Conservation (phyloP, 2,329 filamentous ascomycete species). For the Xylogone sp. region DNA sequence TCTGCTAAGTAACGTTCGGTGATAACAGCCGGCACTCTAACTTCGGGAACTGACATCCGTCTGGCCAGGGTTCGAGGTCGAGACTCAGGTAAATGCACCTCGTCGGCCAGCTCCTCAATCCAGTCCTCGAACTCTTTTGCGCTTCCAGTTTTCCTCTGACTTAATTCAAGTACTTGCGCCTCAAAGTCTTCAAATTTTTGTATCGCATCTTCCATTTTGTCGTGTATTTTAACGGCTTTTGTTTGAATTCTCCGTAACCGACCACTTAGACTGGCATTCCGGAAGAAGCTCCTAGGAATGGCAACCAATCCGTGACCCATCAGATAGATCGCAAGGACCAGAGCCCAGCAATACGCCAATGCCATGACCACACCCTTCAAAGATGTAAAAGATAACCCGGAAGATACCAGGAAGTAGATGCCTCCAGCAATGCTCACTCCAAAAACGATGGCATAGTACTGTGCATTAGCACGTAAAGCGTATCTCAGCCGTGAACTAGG, state of each 20-base stretch:
- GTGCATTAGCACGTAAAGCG: conserved; percentile 80
- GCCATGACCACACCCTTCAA: conserved; percentile 90
- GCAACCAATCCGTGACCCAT: conserved; percentile 97
- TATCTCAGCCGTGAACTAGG: conserved; percentile 77
- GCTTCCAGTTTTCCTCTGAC: conserved; percentile 74
- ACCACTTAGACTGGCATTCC: conserved; percentile 72
- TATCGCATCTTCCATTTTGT: conserved; percentile 82
- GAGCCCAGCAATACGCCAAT: conserved; percentile 88
- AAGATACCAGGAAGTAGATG: conserved; percentile 78
- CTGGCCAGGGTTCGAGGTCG: conserved; percentile 40
- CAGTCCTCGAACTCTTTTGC: conserved; percentile 78
- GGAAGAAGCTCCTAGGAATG: conserved; percentile 77
- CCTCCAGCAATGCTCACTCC: conserved; percentile 67
- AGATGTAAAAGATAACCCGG: conserved; percentile 66
- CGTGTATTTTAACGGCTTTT: conserved; percentile 77
- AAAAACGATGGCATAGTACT: conserved; percentile 81
- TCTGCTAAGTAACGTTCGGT: conserved; percentile 93
- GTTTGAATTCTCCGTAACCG: conserved; percentile 72
- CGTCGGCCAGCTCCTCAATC: conserved; percentile 91
- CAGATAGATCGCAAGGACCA: conserved; percentile 88
- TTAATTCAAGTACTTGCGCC: conserved; percentile 73
- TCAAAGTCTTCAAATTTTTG: conserved; percentile 78
- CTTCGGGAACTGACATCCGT: conserved; percentile 37
- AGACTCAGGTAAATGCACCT: conserved; percentile 64
- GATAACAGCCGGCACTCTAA: conserved; percentile 71